These are phyloP conservation scores for Wallacemonas rigidus DNA, from an alignment of 208 protist genomes.

Conservation along the genomic window DNA sequence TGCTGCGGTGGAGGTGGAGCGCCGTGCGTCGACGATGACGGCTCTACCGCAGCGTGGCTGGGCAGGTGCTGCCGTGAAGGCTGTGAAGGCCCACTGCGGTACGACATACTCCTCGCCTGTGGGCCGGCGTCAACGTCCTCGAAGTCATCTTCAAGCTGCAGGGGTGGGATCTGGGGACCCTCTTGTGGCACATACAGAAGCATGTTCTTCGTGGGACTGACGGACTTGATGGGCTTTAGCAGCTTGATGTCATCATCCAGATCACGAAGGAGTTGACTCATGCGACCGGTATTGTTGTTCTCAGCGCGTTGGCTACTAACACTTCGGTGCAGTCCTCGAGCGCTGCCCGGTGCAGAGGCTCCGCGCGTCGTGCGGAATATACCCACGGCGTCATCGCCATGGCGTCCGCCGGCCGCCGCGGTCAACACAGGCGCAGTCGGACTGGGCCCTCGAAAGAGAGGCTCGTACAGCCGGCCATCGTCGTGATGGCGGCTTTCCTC, in stretches of 20 bases:
- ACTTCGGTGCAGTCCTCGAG: neutral
- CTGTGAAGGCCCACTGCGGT: neutral
- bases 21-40: neutral
- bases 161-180: slow-evolving; percentile 6
- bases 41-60: slow-evolving; percentile 7
- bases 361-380: slow-evolving; percentile 4
- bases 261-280: slow-evolving; percentile 77
- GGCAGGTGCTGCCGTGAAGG: neutral
- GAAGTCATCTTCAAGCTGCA: slow-evolving; percentile 16
- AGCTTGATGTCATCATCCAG: slow-evolving; percentile 82
- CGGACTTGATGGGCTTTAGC: slow-evolving; percentile 76
- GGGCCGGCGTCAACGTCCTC: slow-evolving; percentile 27
- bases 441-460: neutral
- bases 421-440: neutral
- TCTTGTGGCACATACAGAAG: slow-evolving; percentile 63
- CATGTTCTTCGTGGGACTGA: slow-evolving; percentile 71
- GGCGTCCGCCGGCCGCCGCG: neutral
- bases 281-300: slow-evolving; percentile 33
- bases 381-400: slow-evolving; percentile 7
- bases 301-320: neutral
- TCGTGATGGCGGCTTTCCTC: neutral
- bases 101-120: slow-evolving; percentile 3
- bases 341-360: neutral
- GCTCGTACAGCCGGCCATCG: slow-evolving; percentile 1
- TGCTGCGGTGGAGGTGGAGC: no score